Evolutionary conservation across 2,329 filamentous ascomycete genomes (phyloP), one percentile per base, ranked within the genome.

Genomic region (Aspergillus thermomutatus): DNA sequence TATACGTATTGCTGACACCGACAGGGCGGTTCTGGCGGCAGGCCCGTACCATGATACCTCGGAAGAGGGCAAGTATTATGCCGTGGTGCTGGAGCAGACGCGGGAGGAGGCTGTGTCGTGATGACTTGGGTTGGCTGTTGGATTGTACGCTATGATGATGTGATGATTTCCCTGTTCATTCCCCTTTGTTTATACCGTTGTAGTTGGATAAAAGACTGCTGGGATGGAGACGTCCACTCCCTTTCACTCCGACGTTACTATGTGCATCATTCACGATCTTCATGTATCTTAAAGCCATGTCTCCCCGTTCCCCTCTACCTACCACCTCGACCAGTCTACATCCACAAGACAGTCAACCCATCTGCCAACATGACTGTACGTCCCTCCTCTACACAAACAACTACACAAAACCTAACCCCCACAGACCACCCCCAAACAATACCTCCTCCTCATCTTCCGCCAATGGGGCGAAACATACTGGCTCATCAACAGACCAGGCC

Each of bases 41-140:
- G 71, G 70, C 17, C 69, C 68, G 8, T 74, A 75, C 28, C 69
- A 70, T 58, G 71, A 74, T 65, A 67, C 66, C 3, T 70, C 67
- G 0, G 70, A 71, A 57, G 67, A 72, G 57, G 72, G 72, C 17
- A 73, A 70, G 52, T 74, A 71, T 53, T 74, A 72, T 57, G 72
- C 72, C 3, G 72, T 74, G 28, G 63, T 74, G 23, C 34, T 74
- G 41, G 72, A 74, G 58, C 70, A 73, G 60, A 62, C 56, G 4
- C 27, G 23, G 52, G 45, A 49, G 45, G 28, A 50, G 14, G 50
- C 6, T 45, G 25, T 37, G 14, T 27, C 51, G 23, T 49, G 49
- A 40, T 40, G 10, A 6, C 9, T 6, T 7, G 8, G n/a, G 4
- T 11, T 11, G 25, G 47, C 8, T 5, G 7, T 17, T 49, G 5